A percentile compares a stretch with the other conserved stretches of the same genome.
Conservation (phyloP, 192 early-diverging fungal genomes). For the Piromyces sp. region DNA sequence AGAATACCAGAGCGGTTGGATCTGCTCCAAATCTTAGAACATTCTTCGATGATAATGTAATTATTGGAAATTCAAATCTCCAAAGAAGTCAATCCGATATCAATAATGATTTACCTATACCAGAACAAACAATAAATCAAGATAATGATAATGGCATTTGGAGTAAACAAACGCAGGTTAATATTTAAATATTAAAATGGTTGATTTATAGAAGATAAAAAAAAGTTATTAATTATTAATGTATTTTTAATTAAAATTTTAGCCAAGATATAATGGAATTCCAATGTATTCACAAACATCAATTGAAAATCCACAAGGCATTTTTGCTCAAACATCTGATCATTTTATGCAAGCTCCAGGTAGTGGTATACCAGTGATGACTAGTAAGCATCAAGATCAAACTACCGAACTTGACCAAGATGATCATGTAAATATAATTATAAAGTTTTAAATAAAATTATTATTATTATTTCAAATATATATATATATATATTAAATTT, state of each 20-base stretch:
- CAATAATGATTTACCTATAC: neutral
- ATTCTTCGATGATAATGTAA: neutral
- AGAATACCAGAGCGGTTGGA: neutral
- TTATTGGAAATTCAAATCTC: neutral
- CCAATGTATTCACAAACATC: neutral
- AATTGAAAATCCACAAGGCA: neutral
- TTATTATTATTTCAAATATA: no score
- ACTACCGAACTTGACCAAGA: neutral
- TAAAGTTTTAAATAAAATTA: no score
- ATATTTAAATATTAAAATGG: no score
- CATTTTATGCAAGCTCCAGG: neutral
- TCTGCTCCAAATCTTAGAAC: neutral
- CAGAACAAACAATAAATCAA: neutral
- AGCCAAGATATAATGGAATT: neutral
- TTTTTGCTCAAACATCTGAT: neutral
- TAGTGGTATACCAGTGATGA: neutral
- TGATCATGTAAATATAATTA: neutral
- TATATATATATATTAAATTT: no score
- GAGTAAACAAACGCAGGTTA: neutral
- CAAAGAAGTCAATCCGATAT: neutral
- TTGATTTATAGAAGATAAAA: no score
- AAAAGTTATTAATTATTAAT: no score
- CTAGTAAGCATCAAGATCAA: neutral
- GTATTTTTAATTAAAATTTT: neutral
- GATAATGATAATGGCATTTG: neutral